A percentile compares a stretch with the other conserved stretches of the same genome.
Evolutionary conservation across 495 filamentous ascomycete genomes (phyloP).

Genomic region (Lophiotrema nucula): DNA sequence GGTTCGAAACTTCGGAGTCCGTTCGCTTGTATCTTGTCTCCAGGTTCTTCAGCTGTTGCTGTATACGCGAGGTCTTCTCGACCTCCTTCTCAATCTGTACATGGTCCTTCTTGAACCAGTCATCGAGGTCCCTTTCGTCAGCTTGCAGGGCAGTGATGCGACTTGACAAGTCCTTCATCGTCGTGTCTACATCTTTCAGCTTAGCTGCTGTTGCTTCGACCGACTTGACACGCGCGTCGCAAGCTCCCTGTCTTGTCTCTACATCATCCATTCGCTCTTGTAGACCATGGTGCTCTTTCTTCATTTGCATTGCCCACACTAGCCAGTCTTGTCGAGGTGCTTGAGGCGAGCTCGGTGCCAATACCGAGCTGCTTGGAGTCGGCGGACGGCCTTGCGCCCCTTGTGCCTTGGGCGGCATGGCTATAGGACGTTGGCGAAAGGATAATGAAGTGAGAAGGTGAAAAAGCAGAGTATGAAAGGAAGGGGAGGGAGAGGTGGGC

Average conservation of each 20-base stretch:
- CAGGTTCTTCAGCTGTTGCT: not conserved
- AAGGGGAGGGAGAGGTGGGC: no score
- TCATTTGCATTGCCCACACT: slow-evolving; percentile 42
- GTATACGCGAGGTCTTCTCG: not conserved
- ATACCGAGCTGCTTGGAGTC: no score
- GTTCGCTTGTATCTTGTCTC: not conserved
- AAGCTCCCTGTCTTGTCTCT: slow-evolving; percentile 17
- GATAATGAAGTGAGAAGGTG: no score
- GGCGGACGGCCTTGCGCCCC: no score
- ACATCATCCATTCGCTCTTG: slow-evolving; percentile 37
- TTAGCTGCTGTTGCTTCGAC: not conserved
- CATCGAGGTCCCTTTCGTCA: slow-evolving; percentile 3
- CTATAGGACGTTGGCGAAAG: no score
- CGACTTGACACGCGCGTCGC: slow-evolving; percentile 3
- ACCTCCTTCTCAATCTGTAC: not conserved
- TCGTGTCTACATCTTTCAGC: not conserved
- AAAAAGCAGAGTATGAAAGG: no score
- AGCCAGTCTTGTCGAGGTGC: no score
- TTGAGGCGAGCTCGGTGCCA: no score
- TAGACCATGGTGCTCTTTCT: slow-evolving; percentile 37
- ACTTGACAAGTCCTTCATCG: not conserved
- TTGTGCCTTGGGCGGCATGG: no score
- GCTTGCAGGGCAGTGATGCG: not conserved
- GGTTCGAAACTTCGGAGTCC: not conserved
- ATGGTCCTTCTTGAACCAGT: not conserved